phyloP scores from a whole-genome alignment of 352 stramenopile genomes.

The Plasmopara muralis region DNA sequence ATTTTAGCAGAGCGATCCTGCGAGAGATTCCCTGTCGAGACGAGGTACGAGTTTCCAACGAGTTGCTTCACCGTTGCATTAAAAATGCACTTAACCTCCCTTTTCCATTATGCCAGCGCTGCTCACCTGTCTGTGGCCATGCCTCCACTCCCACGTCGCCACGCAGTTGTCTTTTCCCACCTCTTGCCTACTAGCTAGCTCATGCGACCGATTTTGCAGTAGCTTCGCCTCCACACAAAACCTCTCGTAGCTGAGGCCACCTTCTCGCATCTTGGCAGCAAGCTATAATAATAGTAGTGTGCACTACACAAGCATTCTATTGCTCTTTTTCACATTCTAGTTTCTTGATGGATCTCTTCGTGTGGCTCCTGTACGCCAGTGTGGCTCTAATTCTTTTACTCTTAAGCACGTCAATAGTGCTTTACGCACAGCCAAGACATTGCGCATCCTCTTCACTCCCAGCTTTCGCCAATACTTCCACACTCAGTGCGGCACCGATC shows the following conservation, averaged over 20 bases:
- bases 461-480: constrained; percentile 47
- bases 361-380: constrained; percentile 63
- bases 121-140: constrained; percentile 41
- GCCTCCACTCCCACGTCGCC: constrained; percentile 53
- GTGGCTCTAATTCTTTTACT: constrained; percentile 53
- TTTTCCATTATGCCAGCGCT: background rate
- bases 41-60: constrained; percentile 56
- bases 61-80: constrained; percentile 36
- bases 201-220: constrained; percentile 37
- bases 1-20: background rate
- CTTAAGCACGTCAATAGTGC: constrained; percentile 43
- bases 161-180: constrained; percentile 1
- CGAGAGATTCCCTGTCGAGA: constrained; percentile 41
- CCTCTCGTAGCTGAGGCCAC: constrained; percentile 36
- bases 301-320: constrained; percentile 4
- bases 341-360: constrained; percentile 10
- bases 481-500: constrained; percentile 50
- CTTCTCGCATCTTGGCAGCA: constrained; percentile 16
- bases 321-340: background rate
- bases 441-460: constrained; percentile 42
- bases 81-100: background rate
- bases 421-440: constrained; percentile 60
- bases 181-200: constrained; percentile 9
- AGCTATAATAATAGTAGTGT: constrained; percentile 7
- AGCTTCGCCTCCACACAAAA: constrained; percentile 44